These are phyloP conservation scores for Penicillium sp. DNA, from an alignment of 2,329 filamentous ascomycete species.

Conservation along the genomic window DNA sequence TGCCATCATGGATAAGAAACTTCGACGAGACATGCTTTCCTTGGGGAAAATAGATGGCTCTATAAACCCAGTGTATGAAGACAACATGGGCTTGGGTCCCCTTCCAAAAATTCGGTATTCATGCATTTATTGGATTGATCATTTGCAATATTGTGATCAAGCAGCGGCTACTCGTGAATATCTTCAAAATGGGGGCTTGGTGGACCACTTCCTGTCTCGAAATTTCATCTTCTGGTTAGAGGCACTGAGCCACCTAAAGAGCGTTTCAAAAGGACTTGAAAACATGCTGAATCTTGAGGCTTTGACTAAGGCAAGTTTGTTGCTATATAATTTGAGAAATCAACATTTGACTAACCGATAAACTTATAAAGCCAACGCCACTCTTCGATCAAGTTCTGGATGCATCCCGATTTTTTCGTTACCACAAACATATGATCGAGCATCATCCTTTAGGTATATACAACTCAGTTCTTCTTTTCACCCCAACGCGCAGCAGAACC, in stretches of 20 bases:
- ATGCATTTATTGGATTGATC: constrained; percentile 38
- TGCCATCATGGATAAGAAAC: constrained; percentile 23
- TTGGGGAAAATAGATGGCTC: constrained; percentile 23
- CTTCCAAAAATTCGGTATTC: constrained; percentile 31
- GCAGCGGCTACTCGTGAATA: not conserved
- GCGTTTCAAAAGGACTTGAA: constrained; percentile 14
- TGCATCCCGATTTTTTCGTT: not conserved
- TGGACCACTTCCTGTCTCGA: constrained; percentile 21
- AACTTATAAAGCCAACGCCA: no score
- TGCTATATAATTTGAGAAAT: not conserved
- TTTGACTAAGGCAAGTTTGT: constrained; percentile 5
- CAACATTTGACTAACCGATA: not conserved
- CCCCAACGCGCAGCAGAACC: not conserved
- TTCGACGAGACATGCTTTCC: constrained; percentile 41
- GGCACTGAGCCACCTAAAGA: constrained; percentile 25
- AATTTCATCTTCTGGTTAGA: constrained; percentile 32
- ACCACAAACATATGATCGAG: not conserved
- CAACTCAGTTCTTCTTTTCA: not conserved
- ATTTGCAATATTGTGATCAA: constrained; percentile 23
- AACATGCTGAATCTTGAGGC: constrained; percentile 20
- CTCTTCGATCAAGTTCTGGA: not conserved
- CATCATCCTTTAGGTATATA: not conserved
- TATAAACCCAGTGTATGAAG: constrained; percentile 10
- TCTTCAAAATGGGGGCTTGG: constrained; percentile 13
- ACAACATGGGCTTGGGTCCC: constrained; percentile 22